phyloP scores from a whole-genome alignment of 768 basidiomycete genomes.

The Cubamyces sp. region DNA sequence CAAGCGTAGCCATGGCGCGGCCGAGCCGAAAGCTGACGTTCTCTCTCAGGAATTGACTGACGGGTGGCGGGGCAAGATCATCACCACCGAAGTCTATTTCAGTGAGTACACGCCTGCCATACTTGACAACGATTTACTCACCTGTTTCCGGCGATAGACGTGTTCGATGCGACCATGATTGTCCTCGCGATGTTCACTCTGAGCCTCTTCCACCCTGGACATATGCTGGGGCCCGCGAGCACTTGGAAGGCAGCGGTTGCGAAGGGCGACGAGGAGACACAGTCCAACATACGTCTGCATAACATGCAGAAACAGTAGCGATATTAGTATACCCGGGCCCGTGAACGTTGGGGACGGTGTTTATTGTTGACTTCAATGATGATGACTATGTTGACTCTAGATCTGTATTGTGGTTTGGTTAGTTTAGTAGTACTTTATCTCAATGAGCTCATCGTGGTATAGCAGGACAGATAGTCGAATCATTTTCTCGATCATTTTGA shows the following conservation, averaged over 20 bases:
- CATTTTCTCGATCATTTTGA: too few relatives aligned
- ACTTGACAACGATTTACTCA: background rate
- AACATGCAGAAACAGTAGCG: too few relatives aligned
- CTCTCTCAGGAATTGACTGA: slow-evolving; percentile 39
- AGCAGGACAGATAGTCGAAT: too few relatives aligned
- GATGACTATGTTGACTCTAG: too few relatives aligned
- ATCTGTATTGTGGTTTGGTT: too few relatives aligned
- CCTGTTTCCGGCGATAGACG: slow-evolving; percentile 23
- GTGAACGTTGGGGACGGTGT: too few relatives aligned
- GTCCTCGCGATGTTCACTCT: slow-evolving; percentile 36
- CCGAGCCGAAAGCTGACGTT: background rate
- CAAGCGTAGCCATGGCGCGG: background rate
- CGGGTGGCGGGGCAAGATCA: slow-evolving; percentile 55
- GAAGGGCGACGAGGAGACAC: background rate
- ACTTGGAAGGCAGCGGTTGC: slow-evolving; percentile 2
- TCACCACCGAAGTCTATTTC: slow-evolving; percentile 50
- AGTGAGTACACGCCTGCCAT: slow-evolving; percentile 32
- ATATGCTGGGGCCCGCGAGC: slow-evolving; percentile 25
- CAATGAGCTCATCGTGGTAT: too few relatives aligned
- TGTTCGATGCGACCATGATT: slow-evolving; percentile 40
- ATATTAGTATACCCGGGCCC: too few relatives aligned
- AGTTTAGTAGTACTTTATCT: too few relatives aligned
- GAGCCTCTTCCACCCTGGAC: slow-evolving; percentile 40
- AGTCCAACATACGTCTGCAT: too few relatives aligned
- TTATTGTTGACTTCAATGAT: too few relatives aligned